These are phyloP conservation scores for Pichia phayaonensis DNA, from an alignment of 805 yeast species.

Conservation along the genomic window DNA sequence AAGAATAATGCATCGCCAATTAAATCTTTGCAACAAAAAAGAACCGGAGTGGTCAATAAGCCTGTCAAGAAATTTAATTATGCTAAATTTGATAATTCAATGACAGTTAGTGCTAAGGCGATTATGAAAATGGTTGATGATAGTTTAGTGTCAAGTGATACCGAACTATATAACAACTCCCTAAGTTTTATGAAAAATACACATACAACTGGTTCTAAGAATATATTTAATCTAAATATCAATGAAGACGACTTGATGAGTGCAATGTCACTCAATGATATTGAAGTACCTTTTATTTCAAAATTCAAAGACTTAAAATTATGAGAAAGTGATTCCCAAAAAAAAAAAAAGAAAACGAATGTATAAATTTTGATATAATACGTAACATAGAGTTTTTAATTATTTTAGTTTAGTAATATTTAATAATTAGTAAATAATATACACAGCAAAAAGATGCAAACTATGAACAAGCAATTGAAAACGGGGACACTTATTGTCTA, in stretches of 20 bases:
- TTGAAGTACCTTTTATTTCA: constrained; percentile 2
- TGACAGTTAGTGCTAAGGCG: constrained; percentile 30
- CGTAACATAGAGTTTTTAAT: no score
- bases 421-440: not conserved
- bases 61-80: constrained; percentile 11
- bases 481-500: constrained; percentile 11
- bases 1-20: constrained; percentile 2
- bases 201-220: constrained; percentile 1
- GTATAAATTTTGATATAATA: not conserved
- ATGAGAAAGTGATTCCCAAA: not conserved
- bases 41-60: constrained; percentile 4
- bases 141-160: constrained; percentile 31
- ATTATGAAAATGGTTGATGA: constrained; percentile 33
- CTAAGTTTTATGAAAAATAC: constrained; percentile 12
- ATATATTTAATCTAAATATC: constrained; percentile 16
- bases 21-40: constrained; percentile 5
- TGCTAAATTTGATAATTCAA: constrained; percentile 29
- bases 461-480: not conserved
- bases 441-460: not conserved
- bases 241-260: constrained; percentile 25
- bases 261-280: constrained; percentile 16
- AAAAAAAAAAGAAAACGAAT: no score
- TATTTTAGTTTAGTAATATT: not conserved
- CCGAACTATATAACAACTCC: constrained; percentile 21
- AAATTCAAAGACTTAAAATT: constrained; percentile 2